Evolutionary conservation across 2,329 filamentous ascomycete species (phyloP), one percentile per base, ranked within the genome.

Genomic region (Alternaria burnsii): DNA sequence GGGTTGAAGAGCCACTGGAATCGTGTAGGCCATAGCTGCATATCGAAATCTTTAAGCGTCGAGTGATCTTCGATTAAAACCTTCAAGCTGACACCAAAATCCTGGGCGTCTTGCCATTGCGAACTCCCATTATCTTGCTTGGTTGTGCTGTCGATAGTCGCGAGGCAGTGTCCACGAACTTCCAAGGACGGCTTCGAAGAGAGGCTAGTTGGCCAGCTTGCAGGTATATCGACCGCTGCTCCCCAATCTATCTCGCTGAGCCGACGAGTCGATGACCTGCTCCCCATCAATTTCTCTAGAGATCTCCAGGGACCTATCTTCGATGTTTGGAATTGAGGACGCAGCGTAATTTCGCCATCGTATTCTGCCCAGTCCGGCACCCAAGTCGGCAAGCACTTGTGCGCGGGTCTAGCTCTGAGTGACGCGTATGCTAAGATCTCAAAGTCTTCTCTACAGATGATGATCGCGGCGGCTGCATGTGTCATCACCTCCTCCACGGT

Each of bases 251-350:
- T 36, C 44, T 53, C 18, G n/a, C 20, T 34, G 26, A 56, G 20
- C 24, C 62, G 52, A n/a, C 44, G 18, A 24, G 38, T 16, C 14
- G 3, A 14, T 22, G 50, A 36, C 2, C 18, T 32, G 30, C n/a
- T 55, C 5, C 55, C 32, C n/a, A 55, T 46, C 40, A 60, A 10
- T 14, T 57, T 60, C 36, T 57, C 58, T 20, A 61, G 32, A 28
- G 61, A 64, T 34, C 47, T 58, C 61, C 61, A 64, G 8, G 61
- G 61, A 5, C 61, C 61, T 9, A 62, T 53, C 18, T 56, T 57
- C 2, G 42, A n/a, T 28, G 24, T 26, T 32, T 59, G 59, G 14
- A 64, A 64, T 32, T 61, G 61, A 16, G 47, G 47, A 32, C 44
- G 56, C 6, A 65, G n/a, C 2, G 50, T 59, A 1, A 52, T 47